Base-by-base conservation (phyloP, 305 asterid genomes). In the Salvia sclarea region DNA sequence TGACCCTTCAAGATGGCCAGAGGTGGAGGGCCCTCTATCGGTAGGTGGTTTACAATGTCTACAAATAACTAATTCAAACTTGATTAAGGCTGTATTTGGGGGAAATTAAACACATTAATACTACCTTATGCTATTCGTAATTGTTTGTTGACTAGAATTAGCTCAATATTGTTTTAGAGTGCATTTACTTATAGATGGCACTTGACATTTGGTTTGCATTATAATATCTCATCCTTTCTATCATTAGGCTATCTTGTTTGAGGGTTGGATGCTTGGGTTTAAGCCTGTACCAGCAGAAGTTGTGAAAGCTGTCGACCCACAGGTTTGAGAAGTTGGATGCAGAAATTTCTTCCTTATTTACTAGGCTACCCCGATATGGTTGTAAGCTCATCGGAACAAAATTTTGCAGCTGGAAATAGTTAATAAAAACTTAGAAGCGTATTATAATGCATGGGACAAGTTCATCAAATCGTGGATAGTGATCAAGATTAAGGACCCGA, bases 191-290 rank as follows among this genome's bases (percentile, higher is more conserved):
- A 11, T 48, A 49, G 47, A 21, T 2, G 41, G 18, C 28, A 44
- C 31, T n/a, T 65, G 76, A 24, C 24, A 56, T 50, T 24, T 28
- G 21, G 64, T 14, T 53, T 21, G 59, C 45, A 21, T 22, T 16
- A 59, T 50, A 25, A 16, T 8, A 0, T 9, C 48, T 35, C 53
- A 38, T 54, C 35, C 65, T 61, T 50, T 70, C 38, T 67, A 38
- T 75, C 24, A n/a, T 69, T 78, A 94, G 99, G 99, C 87, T 45
- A 76, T 94, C 64, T 78, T 94, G 62, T 94, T 94, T 54, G 99
- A 94, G 84, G 99, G 98, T 58, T 94, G 99, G 99, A 94, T 94
- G 99, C 99, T 91, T 71, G 99, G 98, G 62, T 94, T 94, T 75
- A 94, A 86, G 81, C 97, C 98, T 13, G 76, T 91, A 58, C 89